Conservation (phyloP, 1,139 yeast genomes). For the Hansenula sp. region DNA sequence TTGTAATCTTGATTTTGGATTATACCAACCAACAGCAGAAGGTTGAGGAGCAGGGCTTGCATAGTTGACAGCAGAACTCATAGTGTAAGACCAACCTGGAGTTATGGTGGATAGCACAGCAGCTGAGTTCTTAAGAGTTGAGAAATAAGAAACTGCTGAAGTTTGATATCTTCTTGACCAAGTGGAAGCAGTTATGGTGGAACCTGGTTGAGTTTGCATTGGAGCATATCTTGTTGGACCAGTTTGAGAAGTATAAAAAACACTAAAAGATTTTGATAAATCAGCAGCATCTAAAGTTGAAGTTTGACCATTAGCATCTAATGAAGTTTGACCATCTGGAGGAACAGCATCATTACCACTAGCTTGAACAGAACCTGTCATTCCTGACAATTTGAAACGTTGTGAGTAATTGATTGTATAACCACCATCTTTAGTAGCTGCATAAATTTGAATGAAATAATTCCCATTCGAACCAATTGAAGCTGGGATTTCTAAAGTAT, state of each 20-base stretch:
- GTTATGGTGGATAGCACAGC: conserved; percentile 61
- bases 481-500: conserved; percentile 31
- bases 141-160: conserved; percentile 58
- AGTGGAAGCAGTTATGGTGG: conserved; percentile 59
- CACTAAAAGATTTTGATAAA: conserved; percentile 27
- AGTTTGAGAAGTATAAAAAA: conserved; percentile 73
- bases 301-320: conserved; percentile 24
- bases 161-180: conserved; percentile 65
- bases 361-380: conserved; percentile 56
- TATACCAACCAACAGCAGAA: conserved; percentile 49
- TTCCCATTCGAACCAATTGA: conserved; percentile 54
- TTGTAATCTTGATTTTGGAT: conserved; percentile 28
- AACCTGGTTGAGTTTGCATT: conserved; percentile 84
- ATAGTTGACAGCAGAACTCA: conserved; percentile 58
- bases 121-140: conserved; percentile 40
- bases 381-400: conserved; percentile 61
- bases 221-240: conserved; percentile 79
- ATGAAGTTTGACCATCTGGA: conserved; percentile 37
- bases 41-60: conserved; percentile 72
- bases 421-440: conserved; percentile 35
- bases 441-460: conserved; percentile 66
- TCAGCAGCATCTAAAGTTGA: conserved; percentile 16
- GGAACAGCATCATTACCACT: conserved; percentile 38
- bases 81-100: conserved; percentile 78
- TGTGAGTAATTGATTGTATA: conserved; percentile 64